These are phyloP conservation scores for Malbranchea zuffiana DNA, from an alignment of 2,329 filamentous ascomycete genomes.

Conservation along the genomic window DNA sequence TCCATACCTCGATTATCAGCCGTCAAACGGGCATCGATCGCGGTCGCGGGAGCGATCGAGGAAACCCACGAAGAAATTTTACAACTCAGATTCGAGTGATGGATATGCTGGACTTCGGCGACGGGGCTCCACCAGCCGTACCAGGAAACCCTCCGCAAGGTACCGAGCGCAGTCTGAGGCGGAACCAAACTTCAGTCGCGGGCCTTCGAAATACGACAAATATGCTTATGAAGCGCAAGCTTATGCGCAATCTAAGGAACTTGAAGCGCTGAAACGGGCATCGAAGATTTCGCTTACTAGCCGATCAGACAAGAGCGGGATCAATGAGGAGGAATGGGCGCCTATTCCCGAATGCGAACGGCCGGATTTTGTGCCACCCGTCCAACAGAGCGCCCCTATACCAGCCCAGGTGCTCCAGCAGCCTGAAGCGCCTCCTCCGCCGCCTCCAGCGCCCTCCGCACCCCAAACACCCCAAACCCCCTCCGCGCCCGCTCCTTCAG, in stretches of 20 bases:
- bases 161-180: not conserved
- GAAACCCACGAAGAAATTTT: slow-evolving; percentile 5
- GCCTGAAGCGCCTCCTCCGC: slow-evolving; percentile 24
- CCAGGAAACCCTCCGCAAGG: slow-evolving; percentile 8
- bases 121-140: slow-evolving; percentile 6
- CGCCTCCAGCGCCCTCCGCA: slow-evolving; percentile 8
- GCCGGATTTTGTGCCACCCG: slow-evolving; percentile 33
- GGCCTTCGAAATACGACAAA: slow-evolving; percentile 4
- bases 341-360: slow-evolving; percentile 32
- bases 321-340: slow-evolving; percentile 24
- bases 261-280: slow-evolving; percentile 3
- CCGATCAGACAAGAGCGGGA: slow-evolving; percentile 12
- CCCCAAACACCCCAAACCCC: slow-evolving; percentile 9
- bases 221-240: not conserved
- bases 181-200: slow-evolving; percentile 4
- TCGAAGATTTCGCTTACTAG: slow-evolving; percentile 6
- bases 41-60: slow-evolving; percentile 6
- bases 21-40: slow-evolving; percentile 5
- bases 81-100: slow-evolving; percentile 11
- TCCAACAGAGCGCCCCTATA: slow-evolving; percentile 2
- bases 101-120: slow-evolving; percentile 3
- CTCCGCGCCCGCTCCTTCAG: slow-evolving; percentile 15
- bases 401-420: not conserved
- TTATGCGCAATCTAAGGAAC: too few species aligned
- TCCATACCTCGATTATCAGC: slow-evolving; percentile 10